Evolutionary conservation across 2,329 filamentous ascomycete species (phyloP).

Genomic region (Trichoderma atrobrunneum): DNA sequence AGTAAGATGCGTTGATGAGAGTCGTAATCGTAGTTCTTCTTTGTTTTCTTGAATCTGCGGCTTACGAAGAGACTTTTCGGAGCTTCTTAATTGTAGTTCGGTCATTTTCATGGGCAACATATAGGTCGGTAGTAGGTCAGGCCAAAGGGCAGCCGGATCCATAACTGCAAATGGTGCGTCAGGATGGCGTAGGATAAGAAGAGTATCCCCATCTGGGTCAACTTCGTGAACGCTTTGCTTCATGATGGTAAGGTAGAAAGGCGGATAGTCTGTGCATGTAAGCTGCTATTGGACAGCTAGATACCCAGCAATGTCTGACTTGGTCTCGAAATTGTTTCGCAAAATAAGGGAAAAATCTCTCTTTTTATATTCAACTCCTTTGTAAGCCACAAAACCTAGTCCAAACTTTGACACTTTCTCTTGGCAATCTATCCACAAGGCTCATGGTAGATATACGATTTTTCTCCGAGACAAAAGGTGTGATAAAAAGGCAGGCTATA

Average conservation of each 20-base stretch:
- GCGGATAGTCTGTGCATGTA: not conserved
- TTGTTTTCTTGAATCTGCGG: not conserved
- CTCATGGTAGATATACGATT: not conserved
- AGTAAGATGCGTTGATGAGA: constrained; percentile 28
- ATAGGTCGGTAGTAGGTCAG: not conserved
- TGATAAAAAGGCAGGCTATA: not conserved
- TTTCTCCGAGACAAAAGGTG: not conserved
- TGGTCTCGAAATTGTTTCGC: not conserved
- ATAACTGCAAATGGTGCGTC: not conserved
- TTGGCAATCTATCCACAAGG: not conserved
- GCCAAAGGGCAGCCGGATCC: not conserved
- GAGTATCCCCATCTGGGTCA: constrained; percentile 3
- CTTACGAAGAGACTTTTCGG: not conserved
- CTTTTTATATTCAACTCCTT: not conserved
- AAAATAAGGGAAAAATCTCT: not conserved
- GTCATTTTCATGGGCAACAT: not conserved
- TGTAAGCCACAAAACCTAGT: not conserved
- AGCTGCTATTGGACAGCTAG: not conserved
- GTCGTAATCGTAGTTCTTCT: constrained; percentile 22
- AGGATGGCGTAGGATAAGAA: constrained; percentile 1
- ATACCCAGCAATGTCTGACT: not conserved
- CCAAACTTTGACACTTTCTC: not conserved
- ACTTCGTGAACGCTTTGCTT: not conserved
- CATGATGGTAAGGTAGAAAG: not conserved
- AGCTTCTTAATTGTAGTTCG: not conserved